Evolutionary conservation across 1,284 basidiomycete species (phyloP).

Genomic region (Trichosporon inkin): DNA sequence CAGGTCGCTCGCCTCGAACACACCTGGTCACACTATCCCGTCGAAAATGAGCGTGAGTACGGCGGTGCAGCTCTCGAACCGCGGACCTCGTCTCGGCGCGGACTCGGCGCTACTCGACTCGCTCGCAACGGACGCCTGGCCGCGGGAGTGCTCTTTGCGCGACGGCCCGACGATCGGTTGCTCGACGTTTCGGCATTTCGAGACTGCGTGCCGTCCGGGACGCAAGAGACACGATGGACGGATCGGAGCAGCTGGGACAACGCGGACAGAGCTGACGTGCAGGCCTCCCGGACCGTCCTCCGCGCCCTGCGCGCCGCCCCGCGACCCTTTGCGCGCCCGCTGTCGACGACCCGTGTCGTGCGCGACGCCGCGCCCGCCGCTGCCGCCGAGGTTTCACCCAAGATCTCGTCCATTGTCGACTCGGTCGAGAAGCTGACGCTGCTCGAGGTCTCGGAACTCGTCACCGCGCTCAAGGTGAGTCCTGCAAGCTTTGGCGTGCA

Average conservation of each 20-base stretch:
- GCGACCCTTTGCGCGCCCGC: slow-evolving; percentile 19
- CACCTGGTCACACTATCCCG: not conserved
- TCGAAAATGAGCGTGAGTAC: slow-evolving; percentile 16
- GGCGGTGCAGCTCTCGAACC: not conserved
- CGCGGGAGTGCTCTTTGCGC: no score
- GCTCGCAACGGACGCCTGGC: no score
- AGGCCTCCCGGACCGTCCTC: slow-evolving; percentile 25
- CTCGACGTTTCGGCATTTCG: no score
- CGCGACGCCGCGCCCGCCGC: slow-evolving; percentile 27
- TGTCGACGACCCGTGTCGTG: slow-evolving; percentile 31
- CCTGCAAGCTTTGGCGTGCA: slow-evolving; percentile 23
- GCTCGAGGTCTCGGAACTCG: slow-evolving; percentile 95
- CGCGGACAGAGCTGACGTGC: slow-evolving; percentile 9
- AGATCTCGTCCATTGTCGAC: slow-evolving; percentile 81
- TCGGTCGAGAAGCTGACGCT: slow-evolving; percentile 86
- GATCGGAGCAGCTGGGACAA: no score
- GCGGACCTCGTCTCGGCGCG: slow-evolving; percentile 12
- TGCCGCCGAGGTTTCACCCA: slow-evolving; percentile 50
- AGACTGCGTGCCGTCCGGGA: no score
- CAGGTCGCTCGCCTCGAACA: not conserved
- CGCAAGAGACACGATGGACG: no score
- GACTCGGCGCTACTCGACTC: not conserved
- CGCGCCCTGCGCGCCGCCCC: slow-evolving; percentile 28
- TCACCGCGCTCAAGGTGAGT: slow-evolving; percentile 78
- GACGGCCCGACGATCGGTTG: no score